Conservation (phyloP, 1,284 basidiomycete species). For the Mycosarcoma mackinlayi region DNA sequence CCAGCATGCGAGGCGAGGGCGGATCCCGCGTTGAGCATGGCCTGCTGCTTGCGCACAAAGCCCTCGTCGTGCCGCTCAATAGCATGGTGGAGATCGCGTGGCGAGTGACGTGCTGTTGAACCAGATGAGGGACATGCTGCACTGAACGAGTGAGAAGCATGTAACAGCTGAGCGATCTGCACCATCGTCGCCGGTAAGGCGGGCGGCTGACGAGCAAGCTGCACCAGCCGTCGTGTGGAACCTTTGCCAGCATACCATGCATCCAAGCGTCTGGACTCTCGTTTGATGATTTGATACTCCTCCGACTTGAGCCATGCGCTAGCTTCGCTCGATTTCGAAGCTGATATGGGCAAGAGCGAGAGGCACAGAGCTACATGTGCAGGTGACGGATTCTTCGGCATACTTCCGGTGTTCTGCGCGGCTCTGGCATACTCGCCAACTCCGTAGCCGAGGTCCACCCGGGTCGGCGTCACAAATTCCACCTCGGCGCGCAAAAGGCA, state of each 20-base stretch:
- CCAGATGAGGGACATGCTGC: slow-evolving; percentile 54
- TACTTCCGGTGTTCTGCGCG: slow-evolving; percentile 17
- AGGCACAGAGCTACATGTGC: slow-evolving; percentile 55
- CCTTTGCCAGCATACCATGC: slow-evolving; percentile 47
- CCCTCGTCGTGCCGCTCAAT: slow-evolving; percentile 56
- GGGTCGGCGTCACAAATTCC: slow-evolving; percentile 55
- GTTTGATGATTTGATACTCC: slow-evolving; percentile 31
- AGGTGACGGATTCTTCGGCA: slow-evolving; percentile 27
- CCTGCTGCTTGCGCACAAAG: slow-evolving; percentile 47
- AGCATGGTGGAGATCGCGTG: slow-evolving; percentile 56
- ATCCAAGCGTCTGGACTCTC: slow-evolving; percentile 48
- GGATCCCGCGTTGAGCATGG: slow-evolving; percentile 19
- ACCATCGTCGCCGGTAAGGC: slow-evolving; percentile 44
- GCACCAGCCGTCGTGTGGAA: slow-evolving; percentile 45
- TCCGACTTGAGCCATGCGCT: slow-evolving; percentile 33
- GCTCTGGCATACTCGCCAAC: slow-evolving; percentile 30
- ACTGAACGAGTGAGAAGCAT: slow-evolving; percentile 50
- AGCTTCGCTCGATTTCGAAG: slow-evolving; percentile 12
- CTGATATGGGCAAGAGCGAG: slow-evolving; percentile 33
- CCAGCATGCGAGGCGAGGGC: slow-evolving; percentile 12
- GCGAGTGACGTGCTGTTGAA: slow-evolving; percentile 50
- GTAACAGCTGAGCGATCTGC: slow-evolving; percentile 51
- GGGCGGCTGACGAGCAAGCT: slow-evolving; percentile 46
- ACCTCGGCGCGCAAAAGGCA: slow-evolving; percentile 43
- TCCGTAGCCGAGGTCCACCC: slow-evolving; percentile 24